phyloP scores from a whole-genome alignment of 1,139 yeast species.

The Blastobotrys illinoisensis region DNA sequence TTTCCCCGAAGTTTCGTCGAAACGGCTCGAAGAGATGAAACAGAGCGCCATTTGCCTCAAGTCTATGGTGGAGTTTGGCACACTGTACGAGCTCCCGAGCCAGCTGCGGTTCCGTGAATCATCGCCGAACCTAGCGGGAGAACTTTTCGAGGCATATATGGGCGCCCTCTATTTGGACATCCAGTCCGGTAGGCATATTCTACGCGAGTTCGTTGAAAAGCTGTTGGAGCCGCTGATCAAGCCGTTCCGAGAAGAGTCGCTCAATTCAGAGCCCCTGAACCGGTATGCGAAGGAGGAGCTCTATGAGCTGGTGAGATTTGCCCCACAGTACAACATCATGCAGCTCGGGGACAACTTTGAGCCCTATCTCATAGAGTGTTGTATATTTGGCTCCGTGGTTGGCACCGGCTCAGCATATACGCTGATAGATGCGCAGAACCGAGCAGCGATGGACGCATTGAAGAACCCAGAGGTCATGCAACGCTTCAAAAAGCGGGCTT shows the following conservation, averaged over 20 bases:
- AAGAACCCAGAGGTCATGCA: conserved; percentile 5
- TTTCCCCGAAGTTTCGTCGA: conserved; percentile 1
- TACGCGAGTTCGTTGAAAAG: conserved; percentile 1
- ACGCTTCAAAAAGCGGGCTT: not conserved
- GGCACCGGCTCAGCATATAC: conserved; percentile 5
- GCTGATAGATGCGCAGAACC: conserved; percentile 3
- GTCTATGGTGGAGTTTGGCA: conserved; percentile 4
- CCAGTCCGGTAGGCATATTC: not conserved
- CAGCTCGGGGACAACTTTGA: conserved; percentile 1
- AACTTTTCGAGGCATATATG: conserved; percentile 5
- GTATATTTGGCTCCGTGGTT: conserved; percentile 9
- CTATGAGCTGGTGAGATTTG: conserved; percentile 5
- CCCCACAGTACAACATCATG: conserved; percentile 9
- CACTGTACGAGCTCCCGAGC: not conserved
- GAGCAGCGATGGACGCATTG: conserved; percentile 8
- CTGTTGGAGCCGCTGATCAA: conserved; percentile 3
- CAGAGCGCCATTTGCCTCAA: not conserved
- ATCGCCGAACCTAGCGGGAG: not conserved
- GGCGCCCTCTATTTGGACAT: conserved; percentile 6
- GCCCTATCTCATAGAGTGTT: conserved; percentile 8
- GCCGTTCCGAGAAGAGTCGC: conserved; percentile 2
- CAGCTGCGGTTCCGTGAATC: not conserved
- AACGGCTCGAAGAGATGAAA: not conserved
- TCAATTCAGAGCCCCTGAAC: not conserved
- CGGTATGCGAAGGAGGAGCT: conserved; percentile 8